phyloP scores from a whole-genome alignment of 1,284 basidiomycete genomes.

The Leccinum subrobustum region DNA sequence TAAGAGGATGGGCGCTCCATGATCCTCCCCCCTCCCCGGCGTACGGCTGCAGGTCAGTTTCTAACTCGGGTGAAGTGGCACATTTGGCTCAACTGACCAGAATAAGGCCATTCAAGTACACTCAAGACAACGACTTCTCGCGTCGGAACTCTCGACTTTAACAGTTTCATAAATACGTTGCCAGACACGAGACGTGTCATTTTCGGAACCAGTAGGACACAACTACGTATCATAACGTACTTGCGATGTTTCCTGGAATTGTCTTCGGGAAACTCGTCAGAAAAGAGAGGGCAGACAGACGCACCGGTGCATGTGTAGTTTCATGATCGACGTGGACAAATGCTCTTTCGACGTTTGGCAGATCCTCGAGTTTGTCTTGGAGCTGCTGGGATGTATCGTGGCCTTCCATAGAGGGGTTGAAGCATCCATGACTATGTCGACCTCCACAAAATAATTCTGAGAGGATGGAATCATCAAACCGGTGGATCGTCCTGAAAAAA shows the following conservation, averaged over 20 bases:
- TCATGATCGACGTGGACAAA: conserved; percentile 96
- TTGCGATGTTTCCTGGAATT: conserved; percentile 35
- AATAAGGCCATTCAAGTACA: background rate
- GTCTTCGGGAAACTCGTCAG: background rate
- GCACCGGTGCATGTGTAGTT: conserved; percentile 78
- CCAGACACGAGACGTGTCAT: background rate
- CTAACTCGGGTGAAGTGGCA: too few relatives aligned
- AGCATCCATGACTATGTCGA: conserved; percentile 92
- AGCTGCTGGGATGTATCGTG: conserved; percentile 91
- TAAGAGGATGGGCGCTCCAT: too few relatives aligned
- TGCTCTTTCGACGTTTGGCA: conserved; percentile 89
- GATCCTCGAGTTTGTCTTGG: conserved; percentile 91
- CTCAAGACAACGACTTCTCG: background rate
- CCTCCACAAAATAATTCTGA: conserved; percentile 88
- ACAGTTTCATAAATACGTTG: background rate
- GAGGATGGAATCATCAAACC: background rate
- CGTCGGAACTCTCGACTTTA: background rate
- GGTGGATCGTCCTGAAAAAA: background rate
- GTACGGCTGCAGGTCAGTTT: too few relatives aligned
- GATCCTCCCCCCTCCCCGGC: too few relatives aligned
- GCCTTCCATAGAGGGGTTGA: conserved; percentile 89
- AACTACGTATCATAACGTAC: conserved; percentile 11
- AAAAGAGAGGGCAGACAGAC: conserved; percentile 24
- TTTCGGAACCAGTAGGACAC: background rate
- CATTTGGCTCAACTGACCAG: background rate